These are phyloP conservation scores for Talaromyces wortmannii DNA, from an alignment of 495 filamentous ascomycete genomes.

Conservation along the genomic window DNA sequence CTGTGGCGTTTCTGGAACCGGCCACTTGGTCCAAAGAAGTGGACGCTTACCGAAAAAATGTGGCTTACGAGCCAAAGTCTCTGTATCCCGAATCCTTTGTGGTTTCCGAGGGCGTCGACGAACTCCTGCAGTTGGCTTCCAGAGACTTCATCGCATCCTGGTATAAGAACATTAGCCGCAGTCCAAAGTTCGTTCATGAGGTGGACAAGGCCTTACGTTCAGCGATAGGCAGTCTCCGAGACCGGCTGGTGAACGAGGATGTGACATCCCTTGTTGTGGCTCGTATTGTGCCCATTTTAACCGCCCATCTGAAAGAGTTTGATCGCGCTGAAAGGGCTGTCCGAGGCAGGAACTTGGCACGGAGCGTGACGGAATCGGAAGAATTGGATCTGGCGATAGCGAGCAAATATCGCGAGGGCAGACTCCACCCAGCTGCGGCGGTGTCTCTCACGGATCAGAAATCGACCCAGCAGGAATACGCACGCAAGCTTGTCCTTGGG, in stretches of 20 bases:
- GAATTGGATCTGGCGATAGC: constrained; percentile 93
- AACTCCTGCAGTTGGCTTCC: constrained; percentile 66
- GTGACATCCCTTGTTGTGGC: constrained; percentile 73
- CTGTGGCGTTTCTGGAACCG: constrained; percentile 54
- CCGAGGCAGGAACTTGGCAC: constrained; percentile 77
- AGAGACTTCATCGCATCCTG: constrained; percentile 84
- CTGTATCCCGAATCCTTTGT: constrained; percentile 73
- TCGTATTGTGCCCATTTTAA: constrained; percentile 79
- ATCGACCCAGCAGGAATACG: constrained; percentile 75
- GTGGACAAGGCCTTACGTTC: constrained; percentile 72
- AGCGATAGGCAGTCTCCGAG: constrained; percentile 63
- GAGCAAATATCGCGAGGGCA: constrained; percentile 82
- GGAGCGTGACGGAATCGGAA: constrained; percentile 90
- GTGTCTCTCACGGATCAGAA: constrained; percentile 76
- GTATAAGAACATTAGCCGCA: constrained; percentile 81
- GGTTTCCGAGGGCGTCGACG: constrained; percentile 76
- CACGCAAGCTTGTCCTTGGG: constrained; percentile 61
- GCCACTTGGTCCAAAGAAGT: constrained; percentile 63
- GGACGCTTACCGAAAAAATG: constrained; percentile 45
- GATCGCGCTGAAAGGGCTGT: constrained; percentile 84
- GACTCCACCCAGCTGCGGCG: constrained; percentile 83
- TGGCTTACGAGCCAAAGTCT: constrained; percentile 44
- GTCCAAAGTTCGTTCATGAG: constrained; percentile 73
- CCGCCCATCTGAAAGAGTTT: constrained; percentile 85
- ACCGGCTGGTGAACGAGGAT: constrained; percentile 65